phyloP scores from a whole-genome alignment of 768 basidiomycete genomes.

The Pisolithus orientalis region DNA sequence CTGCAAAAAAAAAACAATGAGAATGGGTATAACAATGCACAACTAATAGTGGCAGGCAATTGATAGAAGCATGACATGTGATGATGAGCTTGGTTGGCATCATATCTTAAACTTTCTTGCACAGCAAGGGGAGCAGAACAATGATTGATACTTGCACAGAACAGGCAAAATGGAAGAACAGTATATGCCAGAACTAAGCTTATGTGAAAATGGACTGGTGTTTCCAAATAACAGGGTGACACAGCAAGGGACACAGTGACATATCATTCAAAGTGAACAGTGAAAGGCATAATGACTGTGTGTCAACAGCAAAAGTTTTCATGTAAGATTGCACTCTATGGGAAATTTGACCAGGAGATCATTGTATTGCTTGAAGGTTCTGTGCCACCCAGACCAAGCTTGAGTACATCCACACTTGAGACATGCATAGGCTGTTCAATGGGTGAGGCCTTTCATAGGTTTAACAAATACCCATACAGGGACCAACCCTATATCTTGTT shows the following conservation, averaged over 20 bases:
- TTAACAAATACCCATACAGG: constrained; percentile 76
- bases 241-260: background rate
- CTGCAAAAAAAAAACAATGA: no score
- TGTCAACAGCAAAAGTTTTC: background rate
- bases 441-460: constrained; percentile 49
- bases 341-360: constrained; percentile 70
- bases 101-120: background rate
- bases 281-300: background rate
- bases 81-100: background rate
- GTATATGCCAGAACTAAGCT: no score
- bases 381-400: constrained; percentile 33
- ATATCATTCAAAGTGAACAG: background rate
- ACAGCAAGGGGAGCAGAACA: background rate
- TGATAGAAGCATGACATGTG: background rate
- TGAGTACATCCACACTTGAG: constrained; percentile 43
- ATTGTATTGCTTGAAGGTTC: constrained; percentile 39
- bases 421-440: constrained; percentile 61
- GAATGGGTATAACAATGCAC: background rate
- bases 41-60: background rate
- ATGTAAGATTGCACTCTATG: background rate
- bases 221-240: background rate
- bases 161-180: background rate
- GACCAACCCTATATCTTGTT: constrained; percentile 46
- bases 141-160: background rate
- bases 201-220: background rate